A percentile compares a stretch with the other conserved stretches of the same genome.
These are phyloP conservation scores for Kluyveromyces marxianus DNA, from an alignment of 1,139 yeast genomes.

Conservation along the genomic window DNA sequence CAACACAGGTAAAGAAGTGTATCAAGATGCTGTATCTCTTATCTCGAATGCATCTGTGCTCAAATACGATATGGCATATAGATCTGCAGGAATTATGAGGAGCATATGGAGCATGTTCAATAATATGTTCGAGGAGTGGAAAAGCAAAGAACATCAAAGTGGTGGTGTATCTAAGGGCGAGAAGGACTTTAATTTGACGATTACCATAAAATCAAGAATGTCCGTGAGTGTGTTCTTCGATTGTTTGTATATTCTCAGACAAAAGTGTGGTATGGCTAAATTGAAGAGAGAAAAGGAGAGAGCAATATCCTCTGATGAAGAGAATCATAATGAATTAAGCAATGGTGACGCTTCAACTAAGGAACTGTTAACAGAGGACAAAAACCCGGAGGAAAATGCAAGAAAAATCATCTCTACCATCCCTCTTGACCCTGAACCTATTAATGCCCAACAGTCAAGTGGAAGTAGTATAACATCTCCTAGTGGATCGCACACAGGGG, in stretches of 20 bases:
- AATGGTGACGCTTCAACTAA: constrained; percentile 23
- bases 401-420: constrained; percentile 66
- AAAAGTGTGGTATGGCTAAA: constrained; percentile 78
- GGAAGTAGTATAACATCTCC: constrained; percentile 18
- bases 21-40: constrained; percentile 59
- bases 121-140: constrained; percentile 33
- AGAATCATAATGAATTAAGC: constrained; percentile 17
- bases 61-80: constrained; percentile 85
- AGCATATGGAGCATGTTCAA: constrained; percentile 85
- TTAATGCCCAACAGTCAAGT: constrained; percentile 31
- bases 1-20: constrained; percentile 64
- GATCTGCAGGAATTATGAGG: constrained; percentile 89
- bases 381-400: constrained; percentile 63
- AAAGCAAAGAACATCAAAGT: constrained; percentile 18
- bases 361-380: constrained; percentile 36
- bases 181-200: constrained; percentile 32
- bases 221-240: constrained; percentile 91
- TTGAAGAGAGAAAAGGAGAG: constrained; percentile 31
- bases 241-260: constrained; percentile 73
- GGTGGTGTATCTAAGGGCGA: constrained; percentile 7
- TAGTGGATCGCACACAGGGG: constrained; percentile 12
- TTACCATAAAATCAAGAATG: constrained; percentile 73
- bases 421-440: constrained; percentile 78
- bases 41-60: constrained; percentile 76
- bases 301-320: constrained; percentile 18